Evolutionary conservation across 116 monocot species (phyloP), one percentile per base, ranked within the genome.

Genomic region (Dioscorea cayenensis): DNA sequence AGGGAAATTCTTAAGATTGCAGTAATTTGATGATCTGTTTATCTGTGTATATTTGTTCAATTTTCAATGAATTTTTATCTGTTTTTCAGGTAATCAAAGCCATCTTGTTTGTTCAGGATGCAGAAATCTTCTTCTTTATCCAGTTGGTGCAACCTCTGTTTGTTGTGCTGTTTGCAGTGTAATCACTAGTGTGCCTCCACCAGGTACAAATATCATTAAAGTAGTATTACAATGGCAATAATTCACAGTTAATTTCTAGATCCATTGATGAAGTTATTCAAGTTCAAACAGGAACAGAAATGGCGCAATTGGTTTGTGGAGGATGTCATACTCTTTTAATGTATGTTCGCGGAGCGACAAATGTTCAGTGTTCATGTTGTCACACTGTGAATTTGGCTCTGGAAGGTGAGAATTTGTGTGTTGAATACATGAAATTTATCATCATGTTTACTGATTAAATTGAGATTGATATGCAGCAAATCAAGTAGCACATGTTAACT

Each of bases 401-500:
- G 32, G 93, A 92, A 86, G 97, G 97, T 90, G n/a, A 19, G 14
- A 12, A 19, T 66, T 37, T n/a, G 17, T 10, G 35, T 25, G 9
- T 7, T 6, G 25, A 63, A 25, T 63, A 21, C 23, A 4, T 63
- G 27, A 12, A 25, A 11, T 22, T 25, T 63, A 63, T 22, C n/a
- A 7, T 25, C 21, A 8, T 11, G 8, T 20, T 63, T 22, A 10
- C 43, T 43, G 8, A 43, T 43, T 8, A 60, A n/a, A 22, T 60
- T 60, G 18, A 22, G 23, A 63, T 63, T 63, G 28, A 22, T 2
- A 65, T 17, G 38, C 92, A 97, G 97, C 93, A 70, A 97, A 97
- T 85, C 97, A 97, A 72, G 83, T 97, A 17, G 97, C 97, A 27
- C 97, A 97, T 81, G 97, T 97, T 16, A 90, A 83, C 76, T 92